Evolutionary conservation across 495 filamentous ascomycete genomes (phyloP).

Genomic region (Pyrenula aspistea): DNA sequence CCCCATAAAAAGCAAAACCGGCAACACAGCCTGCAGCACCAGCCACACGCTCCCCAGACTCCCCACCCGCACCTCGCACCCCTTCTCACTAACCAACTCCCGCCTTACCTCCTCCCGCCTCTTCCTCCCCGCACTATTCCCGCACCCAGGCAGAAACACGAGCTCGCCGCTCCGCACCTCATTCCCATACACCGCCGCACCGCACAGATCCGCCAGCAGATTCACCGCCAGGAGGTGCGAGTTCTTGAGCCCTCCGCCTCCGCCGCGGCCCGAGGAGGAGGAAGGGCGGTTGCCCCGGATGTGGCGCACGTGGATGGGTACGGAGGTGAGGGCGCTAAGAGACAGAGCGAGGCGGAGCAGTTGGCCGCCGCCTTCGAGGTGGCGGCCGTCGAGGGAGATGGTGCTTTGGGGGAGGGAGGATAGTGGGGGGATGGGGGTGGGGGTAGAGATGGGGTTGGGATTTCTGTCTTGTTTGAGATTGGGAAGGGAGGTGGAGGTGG

Average conservation of each 20-base stretch:
- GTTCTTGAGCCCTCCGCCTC: constrained; percentile 56
- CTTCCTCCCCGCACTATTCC: not conserved
- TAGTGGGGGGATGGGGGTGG: not conserved
- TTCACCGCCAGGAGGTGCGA: constrained; percentile 62
- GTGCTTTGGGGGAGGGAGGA: not conserved
- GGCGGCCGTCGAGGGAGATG: constrained; percentile 50
- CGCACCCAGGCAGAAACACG: not conserved
- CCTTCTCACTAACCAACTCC: not conserved
- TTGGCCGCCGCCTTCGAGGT: constrained; percentile 79
- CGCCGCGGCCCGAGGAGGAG: constrained; percentile 9
- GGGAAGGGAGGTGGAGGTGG: not conserved
- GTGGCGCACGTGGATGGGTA: constrained; percentile 51
- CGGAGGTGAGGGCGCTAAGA: constrained; percentile 53
- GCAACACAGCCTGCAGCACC: constrained; percentile 75
- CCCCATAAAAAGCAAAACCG: constrained; percentile 55
- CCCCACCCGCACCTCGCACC: not conserved
- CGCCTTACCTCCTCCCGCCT: not conserved
- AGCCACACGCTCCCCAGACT: constrained; percentile 39
- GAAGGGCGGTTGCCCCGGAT: constrained; percentile 55
- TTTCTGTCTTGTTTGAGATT: no score
- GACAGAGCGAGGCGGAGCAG: constrained; percentile 61
- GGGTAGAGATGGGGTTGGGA: no score
- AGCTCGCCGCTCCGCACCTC: not conserved
- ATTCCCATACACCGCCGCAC: constrained; percentile 41
- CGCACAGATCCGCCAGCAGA: constrained; percentile 52